These are phyloP conservation scores for Mycena rosella DNA, from an alignment of 768 basidiomycete species.

Conservation along the genomic window DNA sequence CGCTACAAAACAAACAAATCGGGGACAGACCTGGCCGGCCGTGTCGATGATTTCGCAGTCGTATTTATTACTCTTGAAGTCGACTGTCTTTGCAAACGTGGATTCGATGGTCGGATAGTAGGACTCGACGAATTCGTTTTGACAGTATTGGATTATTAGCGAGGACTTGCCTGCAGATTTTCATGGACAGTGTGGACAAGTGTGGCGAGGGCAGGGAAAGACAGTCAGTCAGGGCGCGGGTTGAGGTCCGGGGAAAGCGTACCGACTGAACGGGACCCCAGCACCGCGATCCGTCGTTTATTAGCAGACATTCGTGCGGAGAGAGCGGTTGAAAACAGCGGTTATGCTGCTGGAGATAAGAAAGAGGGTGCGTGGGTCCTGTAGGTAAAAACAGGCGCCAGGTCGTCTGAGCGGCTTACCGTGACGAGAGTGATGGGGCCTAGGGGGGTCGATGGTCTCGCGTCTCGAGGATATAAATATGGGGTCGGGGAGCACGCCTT, in stretches of 20 bases:
- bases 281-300: constrained; percentile 83
- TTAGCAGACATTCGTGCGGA: constrained; percentile 26
- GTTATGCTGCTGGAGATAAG: constrained; percentile 19
- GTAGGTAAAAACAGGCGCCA: constrained; percentile 27
- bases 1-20: neutral
- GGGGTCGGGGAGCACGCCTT: constrained; percentile 17
- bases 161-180: constrained; percentile 87
- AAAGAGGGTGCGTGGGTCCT: constrained; percentile 22
- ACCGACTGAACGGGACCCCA: constrained; percentile 94
- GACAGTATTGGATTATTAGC: constrained; percentile 92
- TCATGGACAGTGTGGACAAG: neutral
- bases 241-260: constrained; percentile 44
- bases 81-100: constrained; percentile 90
- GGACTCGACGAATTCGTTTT: constrained; percentile 91
- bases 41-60: constrained; percentile 99
- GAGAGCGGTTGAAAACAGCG: constrained; percentile 15
- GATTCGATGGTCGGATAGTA: constrained; percentile 98
- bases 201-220: neutral
- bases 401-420: constrained; percentile 20
- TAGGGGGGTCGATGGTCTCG: constrained; percentile 13
- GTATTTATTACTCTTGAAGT: constrained; percentile 91
- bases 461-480: constrained; percentile 30
- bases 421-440: constrained; percentile 21
- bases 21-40: constrained; percentile 86
- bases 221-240: constrained; percentile 35